Percentiles rank a stretch among this genome's conserved stretches.
These are phyloP conservation scores for Helenozyma baotianmanensis DNA, from an alignment of 805 yeast species.

Conservation along the genomic window DNA sequence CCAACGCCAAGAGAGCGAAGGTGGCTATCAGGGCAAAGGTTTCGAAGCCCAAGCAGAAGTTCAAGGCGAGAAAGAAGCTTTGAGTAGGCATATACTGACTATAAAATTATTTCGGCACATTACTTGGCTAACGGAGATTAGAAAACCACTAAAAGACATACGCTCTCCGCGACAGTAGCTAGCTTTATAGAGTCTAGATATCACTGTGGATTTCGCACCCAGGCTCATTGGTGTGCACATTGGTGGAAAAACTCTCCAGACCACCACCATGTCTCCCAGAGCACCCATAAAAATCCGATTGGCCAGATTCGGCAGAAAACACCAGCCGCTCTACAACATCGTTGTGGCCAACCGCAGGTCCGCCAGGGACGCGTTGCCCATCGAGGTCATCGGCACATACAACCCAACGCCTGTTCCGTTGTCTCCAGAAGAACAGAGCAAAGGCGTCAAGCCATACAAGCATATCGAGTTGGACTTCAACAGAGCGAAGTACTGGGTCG, in stretches of 20 bases:
- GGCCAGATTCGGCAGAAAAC: conserved; percentile 88
- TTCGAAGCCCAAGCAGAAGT: conserved; percentile 43
- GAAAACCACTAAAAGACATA: too few relatives aligned
- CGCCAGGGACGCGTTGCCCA: conserved; percentile 85
- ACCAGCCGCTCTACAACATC: conserved; percentile 85
- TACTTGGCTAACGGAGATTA: too few relatives aligned
- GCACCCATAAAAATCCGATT: conserved; percentile 74
- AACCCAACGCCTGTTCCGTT: conserved; percentile 76
- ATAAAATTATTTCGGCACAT: too few relatives aligned
- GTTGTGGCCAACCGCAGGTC: conserved; percentile 74
- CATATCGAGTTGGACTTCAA: conserved; percentile 81
- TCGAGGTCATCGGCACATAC: conserved; percentile 93
- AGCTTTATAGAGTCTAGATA: neutral
- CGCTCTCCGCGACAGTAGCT: too few relatives aligned
- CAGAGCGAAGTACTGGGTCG: conserved; percentile 92
- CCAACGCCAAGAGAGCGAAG: conserved; percentile 10
- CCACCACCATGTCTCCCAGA: conserved; percentile 11
- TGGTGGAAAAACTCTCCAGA: neutral
- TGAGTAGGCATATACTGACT: conserved; percentile 24
- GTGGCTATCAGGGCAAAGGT: conserved; percentile 21
- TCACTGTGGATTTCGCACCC: too few relatives aligned
- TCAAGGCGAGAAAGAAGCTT: conserved; percentile 58
- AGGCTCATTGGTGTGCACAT: too few relatives aligned
- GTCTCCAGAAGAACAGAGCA: conserved; percentile 53
- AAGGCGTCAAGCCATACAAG: conserved; percentile 61